Evolutionary conservation across 345 rosid species (phyloP).

Genomic region (Fremontodendron californicum): DNA sequence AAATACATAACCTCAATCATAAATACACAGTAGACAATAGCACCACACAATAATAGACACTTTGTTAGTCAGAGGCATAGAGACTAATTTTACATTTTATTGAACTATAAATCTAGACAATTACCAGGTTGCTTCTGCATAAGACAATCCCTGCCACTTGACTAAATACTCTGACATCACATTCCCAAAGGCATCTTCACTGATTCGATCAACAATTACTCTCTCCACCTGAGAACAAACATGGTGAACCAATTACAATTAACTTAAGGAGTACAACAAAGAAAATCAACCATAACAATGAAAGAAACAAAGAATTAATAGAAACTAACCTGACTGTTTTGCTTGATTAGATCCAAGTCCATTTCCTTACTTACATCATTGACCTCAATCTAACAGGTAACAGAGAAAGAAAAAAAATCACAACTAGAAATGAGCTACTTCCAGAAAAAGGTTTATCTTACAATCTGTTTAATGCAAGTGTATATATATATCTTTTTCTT

Average conservation of each 20-base stretch:
- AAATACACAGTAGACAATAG: not conserved
- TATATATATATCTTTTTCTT: not conserved
- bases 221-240: slow-evolving; percentile 72
- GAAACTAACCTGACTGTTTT: slow-evolving; percentile 77
- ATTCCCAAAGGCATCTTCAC: slow-evolving; percentile 61
- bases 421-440: not conserved
- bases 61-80: not conserved
- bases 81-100: slow-evolving; percentile 1
- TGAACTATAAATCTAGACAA: not conserved
- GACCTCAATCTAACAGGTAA: slow-evolving; percentile 73
- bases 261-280: not conserved
- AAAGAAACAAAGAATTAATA: not conserved
- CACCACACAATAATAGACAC: not conserved
- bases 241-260: slow-evolving; percentile 19
- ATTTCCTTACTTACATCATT: slow-evolving; percentile 98
- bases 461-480: not conserved
- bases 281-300: not conserved
- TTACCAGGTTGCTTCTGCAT: slow-evolving; percentile 99
- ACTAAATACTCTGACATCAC: slow-evolving; percentile 86
- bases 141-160: slow-evolving; percentile 98
- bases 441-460: not conserved
- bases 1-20: slow-evolving; percentile 8
- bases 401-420: slow-evolving; percentile 12
- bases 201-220: slow-evolving; percentile 76
- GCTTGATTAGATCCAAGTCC: slow-evolving; percentile 97